These are phyloP conservation scores for Calonectria fujianensis DNA, from an alignment of 2,329 filamentous ascomycete species.

Conservation along the genomic window DNA sequence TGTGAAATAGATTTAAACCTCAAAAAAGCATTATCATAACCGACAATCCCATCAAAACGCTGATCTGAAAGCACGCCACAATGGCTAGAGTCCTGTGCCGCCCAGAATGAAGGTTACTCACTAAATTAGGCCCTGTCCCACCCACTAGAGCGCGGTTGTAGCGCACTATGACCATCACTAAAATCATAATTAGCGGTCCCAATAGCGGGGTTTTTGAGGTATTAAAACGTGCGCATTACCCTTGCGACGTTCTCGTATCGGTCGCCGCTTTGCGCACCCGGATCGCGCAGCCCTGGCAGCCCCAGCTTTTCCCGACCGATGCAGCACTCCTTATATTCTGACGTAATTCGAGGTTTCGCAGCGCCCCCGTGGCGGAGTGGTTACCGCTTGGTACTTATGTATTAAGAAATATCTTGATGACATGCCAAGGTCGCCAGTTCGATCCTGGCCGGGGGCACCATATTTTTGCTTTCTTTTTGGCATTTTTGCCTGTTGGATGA, in stretches of 20 bases:
- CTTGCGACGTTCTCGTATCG: not conserved
- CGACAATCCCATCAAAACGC: not conserved
- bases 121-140: conserved; percentile 18
- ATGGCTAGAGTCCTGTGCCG: not conserved
- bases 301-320: too few species aligned
- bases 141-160: not conserved
- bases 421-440: conserved; percentile 39
- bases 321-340: not conserved
- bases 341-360: not conserved
- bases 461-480: not conserved
- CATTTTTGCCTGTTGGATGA: not conserved
- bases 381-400: conserved; percentile 37
- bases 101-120: not conserved
- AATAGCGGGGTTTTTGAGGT: not conserved
- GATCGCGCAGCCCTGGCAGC: not conserved
- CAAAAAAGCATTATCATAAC: not conserved
- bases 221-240: not conserved
- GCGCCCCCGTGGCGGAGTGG: conserved; percentile 37
- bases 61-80: too few species aligned
- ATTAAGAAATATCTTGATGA: conserved; percentile 26
- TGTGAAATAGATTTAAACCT: not conserved
- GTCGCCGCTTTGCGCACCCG: not conserved
- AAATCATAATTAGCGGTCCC: not conserved
- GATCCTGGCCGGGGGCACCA: conserved; percentile 38
- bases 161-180: not conserved